Base-by-base conservation (phyloP, 495 filamentous ascomycete species). In the Darksidea phi region DNA sequence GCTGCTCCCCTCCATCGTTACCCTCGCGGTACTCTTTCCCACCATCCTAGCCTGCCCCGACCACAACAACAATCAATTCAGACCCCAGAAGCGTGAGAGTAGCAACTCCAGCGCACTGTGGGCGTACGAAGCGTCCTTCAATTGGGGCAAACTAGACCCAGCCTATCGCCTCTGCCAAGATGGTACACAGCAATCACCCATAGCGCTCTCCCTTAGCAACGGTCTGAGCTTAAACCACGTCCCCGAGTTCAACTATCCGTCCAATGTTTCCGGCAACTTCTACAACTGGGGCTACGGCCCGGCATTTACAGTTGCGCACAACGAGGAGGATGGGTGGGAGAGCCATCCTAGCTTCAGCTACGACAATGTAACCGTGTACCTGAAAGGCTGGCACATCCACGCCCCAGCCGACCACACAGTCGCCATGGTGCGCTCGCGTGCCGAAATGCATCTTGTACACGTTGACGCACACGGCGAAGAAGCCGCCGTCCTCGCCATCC, bases 361-460 rank as follows among this genome's bases (percentile, higher is more conserved):
- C 49, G 70, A 74, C 38, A 67, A 70, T 49, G 45, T 59, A 41
- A 72, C 70, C 7, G 48, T 67, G 6, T 74, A 72, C 43, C 57
- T 74, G 2, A 64, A 57, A 51, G 70, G 71, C 54, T 74, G 71
- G 71, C 70, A 74, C 58, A 65, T 72, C 50, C 71, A 74, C 48
- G 32, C 60, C 0, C 71, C 71, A 4, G 70, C 71, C 21, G 71
- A 72, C 53, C 71, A 74, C 47, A 48, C 66, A 12, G 68, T 74
- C 6, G 45, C 59, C 34, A 55, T 58, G 47, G 70, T 69, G 41
- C 66, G 68, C 41, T 65, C 61, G 15, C 65, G 67, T 37, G 66
- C 68, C 0, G 71, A 74, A 36, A 47, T 74, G 18, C 71, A 74
- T 43, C 58, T 69, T 28, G 71, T 74, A 10, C 71, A 74, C 58